Evolutionary conservation across 2,329 filamentous ascomycete genomes (phyloP).

Genomic region (Beauveria pseudobassiana): DNA sequence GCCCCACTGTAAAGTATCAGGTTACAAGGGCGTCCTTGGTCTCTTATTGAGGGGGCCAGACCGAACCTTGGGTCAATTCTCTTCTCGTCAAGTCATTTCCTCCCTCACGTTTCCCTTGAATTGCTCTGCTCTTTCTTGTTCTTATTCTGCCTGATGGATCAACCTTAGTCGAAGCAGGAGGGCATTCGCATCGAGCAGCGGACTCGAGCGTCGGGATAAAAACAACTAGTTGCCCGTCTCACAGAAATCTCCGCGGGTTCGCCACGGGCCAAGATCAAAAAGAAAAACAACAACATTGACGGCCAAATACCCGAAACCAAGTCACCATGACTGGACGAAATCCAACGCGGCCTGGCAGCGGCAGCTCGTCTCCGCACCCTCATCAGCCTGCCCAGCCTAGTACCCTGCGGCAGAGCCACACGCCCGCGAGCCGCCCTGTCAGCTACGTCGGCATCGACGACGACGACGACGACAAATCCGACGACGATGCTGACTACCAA

Average conservation of each 20-base stretch:
- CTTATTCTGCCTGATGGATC: not conserved
- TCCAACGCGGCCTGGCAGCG: constrained; percentile 21
- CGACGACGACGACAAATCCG: constrained; percentile 10
- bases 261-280: not conserved
- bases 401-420: constrained; percentile 39
- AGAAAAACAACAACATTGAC: constrained; percentile 18
- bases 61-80: not conserved
- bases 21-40: not conserved
- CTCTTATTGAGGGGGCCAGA: not conserved
- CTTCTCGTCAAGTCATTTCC: not conserved
- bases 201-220: not conserved
- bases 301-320: too few relatives aligned
- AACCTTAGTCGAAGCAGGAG: not conserved
- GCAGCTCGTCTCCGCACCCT: constrained; percentile 21
- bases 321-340: constrained; percentile 28
- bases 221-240: too few relatives aligned
- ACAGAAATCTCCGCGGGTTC: too few relatives aligned
- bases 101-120: not conserved
- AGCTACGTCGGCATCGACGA: constrained; percentile 11
- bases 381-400: constrained; percentile 38
- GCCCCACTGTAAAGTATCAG: constrained; percentile 8
- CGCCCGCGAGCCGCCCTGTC: constrained; percentile 20
- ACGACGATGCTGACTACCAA: constrained; percentile 11
- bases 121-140: not conserved
- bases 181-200: not conserved